Evolutionary conservation across 129 eudicot species (phyloP).

Genomic region (Arctium lappa): DNA sequence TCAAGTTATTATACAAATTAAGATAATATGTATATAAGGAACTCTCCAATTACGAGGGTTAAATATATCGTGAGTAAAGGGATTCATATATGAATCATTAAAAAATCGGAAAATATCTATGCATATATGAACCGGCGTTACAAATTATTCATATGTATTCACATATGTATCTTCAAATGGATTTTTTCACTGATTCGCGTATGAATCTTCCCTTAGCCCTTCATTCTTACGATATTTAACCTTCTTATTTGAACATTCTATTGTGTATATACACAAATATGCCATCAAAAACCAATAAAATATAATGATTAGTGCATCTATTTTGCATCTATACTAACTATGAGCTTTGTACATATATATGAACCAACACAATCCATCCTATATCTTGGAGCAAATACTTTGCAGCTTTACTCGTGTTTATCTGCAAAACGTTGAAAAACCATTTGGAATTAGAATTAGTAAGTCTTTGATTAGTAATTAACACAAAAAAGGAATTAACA

Average conservation of each 20-base stretch:
- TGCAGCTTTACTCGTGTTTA: not conserved
- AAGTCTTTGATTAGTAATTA: not conserved
- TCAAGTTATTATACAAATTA: not conserved
- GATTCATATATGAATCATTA: not conserved
- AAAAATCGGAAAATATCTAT: not conserved
- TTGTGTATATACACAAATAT: too few species aligned
- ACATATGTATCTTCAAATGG: not conserved
- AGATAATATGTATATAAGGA: not conserved
- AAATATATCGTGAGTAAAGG: not conserved
- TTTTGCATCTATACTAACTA: not conserved
- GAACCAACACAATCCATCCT: not conserved
- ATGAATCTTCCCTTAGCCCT: not conserved
- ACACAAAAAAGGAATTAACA: not conserved
- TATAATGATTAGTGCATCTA: too few species aligned
- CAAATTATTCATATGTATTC: not conserved
- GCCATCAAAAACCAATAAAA: too few species aligned
- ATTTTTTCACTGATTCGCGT: not conserved
- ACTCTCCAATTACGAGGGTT: not conserved
- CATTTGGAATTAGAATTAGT: not conserved
- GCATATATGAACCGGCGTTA: not conserved
- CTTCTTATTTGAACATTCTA: not conserved
- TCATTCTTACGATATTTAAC: not conserved
- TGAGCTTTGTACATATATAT: not conserved
- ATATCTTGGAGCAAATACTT: constrained; percentile 3
- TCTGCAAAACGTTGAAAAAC: not conserved